These are phyloP conservation scores for Aspergillus ustus DNA, from an alignment of 2,329 filamentous ascomycete genomes.

Conservation along the genomic window DNA sequence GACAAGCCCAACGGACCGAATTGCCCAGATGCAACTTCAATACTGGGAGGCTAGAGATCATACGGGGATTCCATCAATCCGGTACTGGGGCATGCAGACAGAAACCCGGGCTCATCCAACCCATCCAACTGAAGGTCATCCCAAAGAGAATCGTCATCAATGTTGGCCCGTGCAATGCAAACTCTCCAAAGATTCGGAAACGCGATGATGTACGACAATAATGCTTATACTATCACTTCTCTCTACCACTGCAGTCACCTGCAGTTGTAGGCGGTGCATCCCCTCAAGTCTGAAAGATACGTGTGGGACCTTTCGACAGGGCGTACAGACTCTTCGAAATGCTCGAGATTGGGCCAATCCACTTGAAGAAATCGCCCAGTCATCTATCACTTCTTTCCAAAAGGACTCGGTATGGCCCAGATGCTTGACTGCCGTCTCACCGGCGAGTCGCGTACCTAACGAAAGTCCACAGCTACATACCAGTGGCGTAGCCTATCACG, in stretches of 20 bases:
- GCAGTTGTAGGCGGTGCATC: background rate
- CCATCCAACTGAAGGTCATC: slow-evolving; percentile 14
- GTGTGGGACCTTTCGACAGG: background rate
- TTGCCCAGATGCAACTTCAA: too few species aligned
- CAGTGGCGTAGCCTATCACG: too few species aligned
- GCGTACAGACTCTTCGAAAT: background rate
- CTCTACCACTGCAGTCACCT: background rate
- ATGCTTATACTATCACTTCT: background rate
- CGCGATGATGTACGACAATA: background rate
- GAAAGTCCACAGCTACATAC: too few species aligned
- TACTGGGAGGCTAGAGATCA: background rate
- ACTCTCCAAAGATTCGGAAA: too few species aligned
- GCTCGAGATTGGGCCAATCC: background rate
- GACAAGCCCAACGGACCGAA: too few species aligned
- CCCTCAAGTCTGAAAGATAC: background rate
- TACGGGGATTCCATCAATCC: slow-evolving; percentile 22
- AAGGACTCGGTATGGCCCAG: too few species aligned
- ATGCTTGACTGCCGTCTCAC: too few species aligned
- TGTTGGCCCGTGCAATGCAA: too few species aligned
- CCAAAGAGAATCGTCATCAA: slow-evolving; percentile 14
- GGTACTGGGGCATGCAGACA: slow-evolving; percentile 19
- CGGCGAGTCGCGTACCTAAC: too few species aligned
- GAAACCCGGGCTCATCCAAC: slow-evolving; percentile 11
- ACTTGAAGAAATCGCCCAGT: too few species aligned
- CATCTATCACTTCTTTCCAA: too few species aligned